phyloP scores from a whole-genome alignment of 495 filamentous ascomycete species.

The Penicillium herquei region DNA sequence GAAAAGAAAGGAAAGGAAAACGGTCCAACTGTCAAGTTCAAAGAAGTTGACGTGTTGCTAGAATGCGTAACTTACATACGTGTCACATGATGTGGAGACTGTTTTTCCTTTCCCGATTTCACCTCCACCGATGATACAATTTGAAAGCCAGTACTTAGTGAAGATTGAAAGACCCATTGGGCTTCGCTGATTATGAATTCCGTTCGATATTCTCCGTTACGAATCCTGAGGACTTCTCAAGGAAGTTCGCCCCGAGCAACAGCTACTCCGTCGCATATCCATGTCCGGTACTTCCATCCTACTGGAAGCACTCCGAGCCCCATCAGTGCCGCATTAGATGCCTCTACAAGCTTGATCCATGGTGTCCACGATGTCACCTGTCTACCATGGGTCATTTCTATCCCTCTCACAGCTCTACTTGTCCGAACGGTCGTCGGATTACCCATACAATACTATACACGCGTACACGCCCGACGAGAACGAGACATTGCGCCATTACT shows the following conservation, averaged over 20 bases:
- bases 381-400: slow-evolving; percentile 67
- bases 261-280: slow-evolving; percentile 23
- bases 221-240: slow-evolving; percentile 10
- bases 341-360: slow-evolving; percentile 57
- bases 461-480: slow-evolving; percentile 39
- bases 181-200: slow-evolving; percentile 13
- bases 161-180: neutral
- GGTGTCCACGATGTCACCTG: slow-evolving; percentile 56
- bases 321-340: slow-evolving; percentile 47
- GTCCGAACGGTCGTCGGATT: slow-evolving; percentile 59
- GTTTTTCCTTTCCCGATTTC: slow-evolving; percentile 13
- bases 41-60: slow-evolving; percentile 27
- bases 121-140: neutral
- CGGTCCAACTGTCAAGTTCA: slow-evolving; percentile 4
- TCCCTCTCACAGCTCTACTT: slow-evolving; percentile 67
- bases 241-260: slow-evolving; percentile 1
- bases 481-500: slow-evolving; percentile 42
- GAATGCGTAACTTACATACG: slow-evolving; percentile 21
- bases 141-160: too few species aligned
- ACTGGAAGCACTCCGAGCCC: slow-evolving; percentile 35
- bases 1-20: slow-evolving; percentile 3
- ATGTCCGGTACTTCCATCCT: slow-evolving; percentile 46
- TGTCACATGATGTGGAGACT: slow-evolving; percentile 24
- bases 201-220: slow-evolving; percentile 9
- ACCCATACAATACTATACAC: slow-evolving; percentile 56